Conservation (phyloP, 331 rosid genomes). For the Malus hybrid region DNA sequence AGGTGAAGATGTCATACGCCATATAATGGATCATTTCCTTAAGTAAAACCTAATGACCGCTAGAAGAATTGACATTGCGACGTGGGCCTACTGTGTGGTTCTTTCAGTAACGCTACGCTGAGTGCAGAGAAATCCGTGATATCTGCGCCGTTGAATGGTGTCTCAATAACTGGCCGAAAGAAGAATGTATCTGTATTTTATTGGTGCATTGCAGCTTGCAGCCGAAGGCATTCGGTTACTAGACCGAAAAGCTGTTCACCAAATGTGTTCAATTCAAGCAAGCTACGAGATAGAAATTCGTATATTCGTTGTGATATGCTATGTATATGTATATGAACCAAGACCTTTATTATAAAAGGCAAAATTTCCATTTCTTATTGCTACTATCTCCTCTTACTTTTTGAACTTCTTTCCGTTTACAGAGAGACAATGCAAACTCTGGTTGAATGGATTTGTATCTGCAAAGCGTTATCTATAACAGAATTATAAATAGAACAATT, state of each 20-base stretch:
- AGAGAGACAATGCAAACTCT: too few relatives aligned
- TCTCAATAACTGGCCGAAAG: slow-evolving; percentile 5
- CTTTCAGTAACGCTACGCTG: slow-evolving; percentile 8
- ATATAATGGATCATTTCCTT: slow-evolving; percentile 84
- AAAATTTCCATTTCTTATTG: not conserved
- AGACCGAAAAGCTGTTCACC: not conserved
- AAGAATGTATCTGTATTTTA: slow-evolving; percentile 7
- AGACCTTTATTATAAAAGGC: not conserved
- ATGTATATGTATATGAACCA: not conserved
- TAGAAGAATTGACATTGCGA: not conserved
- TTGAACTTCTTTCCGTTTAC: not conserved
- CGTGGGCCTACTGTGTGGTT: slow-evolving; percentile 1
- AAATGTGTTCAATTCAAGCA: slow-evolving; percentile 1
- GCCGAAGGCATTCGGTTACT: slow-evolving; percentile 5
- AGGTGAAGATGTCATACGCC: slow-evolving; percentile 91
- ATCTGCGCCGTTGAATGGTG: not conserved
- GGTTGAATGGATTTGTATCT: too few relatives aligned
- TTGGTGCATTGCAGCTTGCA: slow-evolving; percentile 11
- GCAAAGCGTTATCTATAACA: too few relatives aligned
- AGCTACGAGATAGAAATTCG: not conserved
- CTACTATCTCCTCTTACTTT: not conserved
- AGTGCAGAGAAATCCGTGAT: not conserved
- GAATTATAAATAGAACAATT: too few relatives aligned
- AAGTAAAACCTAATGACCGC: slow-evolving; percentile 21
- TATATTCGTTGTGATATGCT: not conserved